Percentiles rank a stretch among this genome's conserved stretches.
Conservation (phyloP, 306 rosid genomes). For the Citrullus mucosospermus region DNA sequence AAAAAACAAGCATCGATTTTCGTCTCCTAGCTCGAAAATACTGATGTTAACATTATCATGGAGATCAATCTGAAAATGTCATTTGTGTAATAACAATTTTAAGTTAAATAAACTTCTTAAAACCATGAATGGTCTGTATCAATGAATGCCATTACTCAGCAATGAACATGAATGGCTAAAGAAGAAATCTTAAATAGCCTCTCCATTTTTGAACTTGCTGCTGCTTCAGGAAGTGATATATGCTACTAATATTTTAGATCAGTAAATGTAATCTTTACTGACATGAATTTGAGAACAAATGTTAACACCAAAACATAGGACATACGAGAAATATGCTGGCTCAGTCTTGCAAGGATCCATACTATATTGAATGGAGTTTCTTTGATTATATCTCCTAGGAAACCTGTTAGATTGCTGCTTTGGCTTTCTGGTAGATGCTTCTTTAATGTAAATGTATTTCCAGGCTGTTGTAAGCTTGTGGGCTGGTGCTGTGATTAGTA, state of each 20-base stretch:
- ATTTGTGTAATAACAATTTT: not conserved
- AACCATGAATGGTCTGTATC: not conserved
- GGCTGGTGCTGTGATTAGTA: slow-evolving; percentile 62
- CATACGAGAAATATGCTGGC: not conserved
- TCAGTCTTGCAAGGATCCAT: not conserved
- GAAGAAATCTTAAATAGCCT: not conserved
- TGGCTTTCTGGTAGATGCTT: slow-evolving; percentile 9
- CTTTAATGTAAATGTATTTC: slow-evolving; percentile 12
- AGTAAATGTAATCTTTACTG: not conserved
- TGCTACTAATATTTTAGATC: not conserved
- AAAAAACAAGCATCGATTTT: no score
- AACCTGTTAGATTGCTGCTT: slow-evolving; percentile 1
- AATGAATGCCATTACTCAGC: not conserved
- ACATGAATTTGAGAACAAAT: not conserved
- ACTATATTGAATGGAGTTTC: not conserved
- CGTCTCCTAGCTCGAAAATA: not conserved
- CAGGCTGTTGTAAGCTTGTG: slow-evolving; percentile 62
- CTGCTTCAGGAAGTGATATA: not conserved
- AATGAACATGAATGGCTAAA: not conserved
- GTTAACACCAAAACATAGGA: not conserved
- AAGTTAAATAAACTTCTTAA: not conserved
- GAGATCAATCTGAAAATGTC: not conserved
- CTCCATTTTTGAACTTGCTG: not conserved
- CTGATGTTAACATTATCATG: not conserved
- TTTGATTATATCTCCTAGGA: not conserved